Conservation (phyloP, 805 yeast species). For the Clavispora phyllophila region DNA sequence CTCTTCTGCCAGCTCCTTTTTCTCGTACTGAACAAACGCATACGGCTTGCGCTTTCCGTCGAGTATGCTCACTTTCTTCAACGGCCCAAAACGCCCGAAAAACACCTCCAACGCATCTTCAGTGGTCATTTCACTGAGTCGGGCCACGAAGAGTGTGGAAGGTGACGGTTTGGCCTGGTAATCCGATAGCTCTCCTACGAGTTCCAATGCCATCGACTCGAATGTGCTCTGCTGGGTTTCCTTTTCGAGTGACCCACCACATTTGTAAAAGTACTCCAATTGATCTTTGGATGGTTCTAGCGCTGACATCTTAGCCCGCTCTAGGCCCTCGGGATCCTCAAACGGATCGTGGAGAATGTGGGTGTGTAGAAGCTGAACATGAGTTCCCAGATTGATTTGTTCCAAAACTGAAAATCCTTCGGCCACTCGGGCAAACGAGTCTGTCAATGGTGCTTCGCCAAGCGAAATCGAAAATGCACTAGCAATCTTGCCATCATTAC, state of each 20-base stretch:
- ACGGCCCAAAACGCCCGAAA: conserved; percentile 58
- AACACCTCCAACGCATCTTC: conserved; percentile 51
- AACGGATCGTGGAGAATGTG: conserved; percentile 53
- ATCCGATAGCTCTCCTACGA: conserved; percentile 58
- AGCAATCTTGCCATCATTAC: background rate
- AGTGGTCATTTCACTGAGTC: conserved; percentile 57
- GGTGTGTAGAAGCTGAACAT: conserved; percentile 46
- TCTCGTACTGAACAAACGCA: conserved; percentile 57
- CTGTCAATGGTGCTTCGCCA: conserved; percentile 17
- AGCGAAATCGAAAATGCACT: conserved; percentile 15
- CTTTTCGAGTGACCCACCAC: conserved; percentile 11
- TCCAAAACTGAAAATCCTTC: conserved; percentile 48
- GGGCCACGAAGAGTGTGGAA: conserved; percentile 56
- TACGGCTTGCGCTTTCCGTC: conserved; percentile 47
- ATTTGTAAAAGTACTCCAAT: background rate
- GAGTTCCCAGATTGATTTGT: conserved; percentile 29
- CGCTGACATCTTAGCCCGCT: conserved; percentile 6
- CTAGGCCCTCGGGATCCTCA: conserved; percentile 21
- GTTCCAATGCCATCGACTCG: conserved; percentile 57
- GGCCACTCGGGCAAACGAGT: conserved; percentile 47
- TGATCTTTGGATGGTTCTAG: background rate
- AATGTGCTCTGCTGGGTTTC: conserved; percentile 32
- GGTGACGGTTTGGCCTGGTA: conserved; percentile 59
- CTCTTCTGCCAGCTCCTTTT: conserved; percentile 46
- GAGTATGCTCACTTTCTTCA: conserved; percentile 48